Conservation (phyloP, 495 filamentous ascomycete genomes). For the Neurospora hispaniola region DNA sequence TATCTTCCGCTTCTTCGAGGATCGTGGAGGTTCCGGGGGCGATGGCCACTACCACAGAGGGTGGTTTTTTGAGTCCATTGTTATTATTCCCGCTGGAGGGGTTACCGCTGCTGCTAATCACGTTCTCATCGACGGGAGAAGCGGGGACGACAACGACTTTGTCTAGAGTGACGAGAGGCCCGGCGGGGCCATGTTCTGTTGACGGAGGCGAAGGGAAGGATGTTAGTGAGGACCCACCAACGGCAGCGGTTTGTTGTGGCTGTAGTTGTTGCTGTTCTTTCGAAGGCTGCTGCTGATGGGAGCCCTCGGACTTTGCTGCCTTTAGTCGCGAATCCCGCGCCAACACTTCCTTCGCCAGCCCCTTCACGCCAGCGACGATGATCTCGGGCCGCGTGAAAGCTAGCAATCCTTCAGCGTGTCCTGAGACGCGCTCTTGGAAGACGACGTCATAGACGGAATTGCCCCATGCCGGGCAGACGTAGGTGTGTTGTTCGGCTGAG, state of each 20-base stretch:
- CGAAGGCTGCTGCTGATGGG: not conserved
- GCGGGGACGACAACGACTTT: not conserved
- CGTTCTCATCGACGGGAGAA: not conserved
- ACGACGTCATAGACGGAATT: conserved; percentile 30
- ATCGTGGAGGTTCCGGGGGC: not conserved
- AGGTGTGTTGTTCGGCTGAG: conserved; percentile 14
- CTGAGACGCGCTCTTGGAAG: conserved; percentile 19
- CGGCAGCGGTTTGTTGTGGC: not conserved
- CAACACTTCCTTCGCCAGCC: conserved; percentile 26
- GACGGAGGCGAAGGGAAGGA: not conserved
- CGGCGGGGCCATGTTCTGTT: not conserved
- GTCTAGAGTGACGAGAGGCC: not conserved
- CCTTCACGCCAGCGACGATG: conserved; percentile 27
- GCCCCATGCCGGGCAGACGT: conserved; percentile 37
- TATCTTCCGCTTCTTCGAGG: not conserved
- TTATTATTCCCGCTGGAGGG: not conserved
- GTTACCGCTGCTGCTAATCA: not conserved
- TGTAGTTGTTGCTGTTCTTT: not conserved
- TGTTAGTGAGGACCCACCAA: not conserved
- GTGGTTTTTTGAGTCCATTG: not conserved
- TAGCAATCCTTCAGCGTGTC: conserved; percentile 24
- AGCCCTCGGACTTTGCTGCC: not conserved
- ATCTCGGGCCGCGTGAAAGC: conserved; percentile 33
- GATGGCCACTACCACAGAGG: not conserved
- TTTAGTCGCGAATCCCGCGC: conserved; percentile 21